These are phyloP conservation scores for Amylocystis lapponica DNA, from an alignment of 768 basidiomycete species.

Conservation along the genomic window DNA sequence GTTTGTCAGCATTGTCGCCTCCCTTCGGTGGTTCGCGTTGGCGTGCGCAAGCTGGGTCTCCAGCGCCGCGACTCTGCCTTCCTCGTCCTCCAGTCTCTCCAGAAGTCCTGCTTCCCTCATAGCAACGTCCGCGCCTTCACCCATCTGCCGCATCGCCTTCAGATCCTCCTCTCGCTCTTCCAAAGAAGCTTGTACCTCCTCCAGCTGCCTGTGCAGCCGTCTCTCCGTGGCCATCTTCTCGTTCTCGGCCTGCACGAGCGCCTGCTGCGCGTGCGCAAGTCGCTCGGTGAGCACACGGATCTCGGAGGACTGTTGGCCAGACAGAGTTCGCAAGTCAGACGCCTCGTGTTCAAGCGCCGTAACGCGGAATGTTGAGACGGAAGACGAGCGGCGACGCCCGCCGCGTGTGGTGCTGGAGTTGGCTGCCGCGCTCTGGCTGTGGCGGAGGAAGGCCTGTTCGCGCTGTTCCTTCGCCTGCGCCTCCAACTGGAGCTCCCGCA, in stretches of 20 bases:
- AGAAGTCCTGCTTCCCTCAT: constrained; percentile 56
- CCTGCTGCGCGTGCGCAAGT: constrained; percentile 36
- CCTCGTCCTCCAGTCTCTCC: constrained; percentile 68
- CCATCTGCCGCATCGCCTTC: constrained; percentile 31
- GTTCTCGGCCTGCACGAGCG: constrained; percentile 50
- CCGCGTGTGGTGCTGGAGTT: background rate
- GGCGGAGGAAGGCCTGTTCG: constrained; percentile 10
- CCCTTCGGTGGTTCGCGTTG: constrained; percentile 22
- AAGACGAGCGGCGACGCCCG: constrained; percentile 52
- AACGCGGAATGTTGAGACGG: constrained; percentile 45
- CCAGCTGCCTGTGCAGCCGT: constrained; percentile 37
- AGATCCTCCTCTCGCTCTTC: constrained; percentile 57
- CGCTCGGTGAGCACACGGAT: constrained; percentile 41
- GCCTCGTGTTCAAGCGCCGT: constrained; percentile 53
- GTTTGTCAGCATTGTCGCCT: constrained; percentile 22
- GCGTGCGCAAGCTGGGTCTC: constrained; percentile 42
- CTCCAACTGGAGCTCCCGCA: constrained; percentile 48
- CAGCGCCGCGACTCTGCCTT: constrained; percentile 55
- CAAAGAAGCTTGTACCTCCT: constrained; percentile 37
- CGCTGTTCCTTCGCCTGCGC: constrained; percentile 10
- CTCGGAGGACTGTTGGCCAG: constrained; percentile 40
- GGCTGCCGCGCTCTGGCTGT: constrained; percentile 7
- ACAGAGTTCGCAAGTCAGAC: constrained; percentile 36
- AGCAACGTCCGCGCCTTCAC: constrained; percentile 30
- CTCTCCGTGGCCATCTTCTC: constrained; percentile 52